Evolutionary conservation across 1,139 yeast genomes (phyloP).

Genomic region (Taphrina flavorubra): DNA sequence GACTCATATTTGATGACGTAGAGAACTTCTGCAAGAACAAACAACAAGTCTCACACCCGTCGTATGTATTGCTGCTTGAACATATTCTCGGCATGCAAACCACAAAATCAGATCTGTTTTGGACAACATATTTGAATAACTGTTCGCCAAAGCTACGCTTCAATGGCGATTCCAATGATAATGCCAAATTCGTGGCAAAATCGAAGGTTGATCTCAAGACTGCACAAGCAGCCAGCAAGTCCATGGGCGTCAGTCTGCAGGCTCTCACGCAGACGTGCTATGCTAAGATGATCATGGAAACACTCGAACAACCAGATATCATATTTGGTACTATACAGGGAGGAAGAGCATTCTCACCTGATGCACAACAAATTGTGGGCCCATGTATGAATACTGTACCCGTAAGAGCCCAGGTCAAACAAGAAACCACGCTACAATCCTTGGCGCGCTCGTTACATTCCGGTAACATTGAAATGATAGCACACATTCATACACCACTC

Average conservation of each 20-base stretch:
- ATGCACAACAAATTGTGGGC: conserved; percentile 45
- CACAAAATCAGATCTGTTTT: conserved; percentile 9
- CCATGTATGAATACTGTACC: conserved; percentile 48
- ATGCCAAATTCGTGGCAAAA: background rate
- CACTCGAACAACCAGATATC: conserved; percentile 37
- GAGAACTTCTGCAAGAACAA: background rate
- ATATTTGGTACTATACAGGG: conserved; percentile 46
- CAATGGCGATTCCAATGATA: background rate
- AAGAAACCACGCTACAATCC: conserved; percentile 19
- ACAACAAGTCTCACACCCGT: conserved; percentile 5
- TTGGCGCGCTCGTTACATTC: conserved; percentile 38
- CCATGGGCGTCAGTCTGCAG: conserved; percentile 45
- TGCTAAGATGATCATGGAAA: conserved; percentile 43
- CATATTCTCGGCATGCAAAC: conserved; percentile 13
- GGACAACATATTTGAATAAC: conserved; percentile 7
- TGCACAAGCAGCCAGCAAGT: background rate
- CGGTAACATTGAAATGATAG: conserved; percentile 27
- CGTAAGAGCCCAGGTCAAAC: conserved; percentile 33
- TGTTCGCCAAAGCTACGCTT: conserved; percentile 10
- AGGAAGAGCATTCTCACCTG: conserved; percentile 44
- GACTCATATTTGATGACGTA: conserved; percentile 16
- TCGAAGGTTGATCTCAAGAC: conserved; percentile 18
- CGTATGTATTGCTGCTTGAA: conserved; percentile 24
- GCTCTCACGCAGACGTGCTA: conserved; percentile 45
- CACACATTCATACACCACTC: conserved; percentile 43